Percentiles rank a stretch among this genome's conserved stretches.
Evolutionary conservation across 495 filamentous ascomycete genomes (phyloP).

Genomic region (Cercophora scortea): DNA sequence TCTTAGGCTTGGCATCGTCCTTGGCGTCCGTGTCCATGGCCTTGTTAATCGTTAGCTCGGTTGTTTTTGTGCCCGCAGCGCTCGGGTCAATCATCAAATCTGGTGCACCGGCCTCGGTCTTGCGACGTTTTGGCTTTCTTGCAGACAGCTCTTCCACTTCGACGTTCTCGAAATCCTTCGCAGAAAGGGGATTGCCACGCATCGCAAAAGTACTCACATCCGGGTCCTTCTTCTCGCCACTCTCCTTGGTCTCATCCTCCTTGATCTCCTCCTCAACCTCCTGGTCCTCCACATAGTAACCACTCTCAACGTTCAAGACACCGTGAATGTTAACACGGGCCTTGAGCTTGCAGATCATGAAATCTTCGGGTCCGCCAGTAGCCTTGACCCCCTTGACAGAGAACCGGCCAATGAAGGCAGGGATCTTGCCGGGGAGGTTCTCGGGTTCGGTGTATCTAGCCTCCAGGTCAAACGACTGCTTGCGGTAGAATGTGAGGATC

Average conservation of each 20-base stretch:
- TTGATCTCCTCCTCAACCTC: slow-evolving; percentile 92
- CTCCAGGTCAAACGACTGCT: slow-evolving; percentile 94
- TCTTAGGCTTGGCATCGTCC: slow-evolving; percentile 79
- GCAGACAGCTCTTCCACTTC: slow-evolving; percentile 3
- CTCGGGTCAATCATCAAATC: slow-evolving; percentile 5
- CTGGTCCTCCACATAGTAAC: slow-evolving; percentile 96
- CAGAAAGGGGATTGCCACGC: background rate
- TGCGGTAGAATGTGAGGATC: slow-evolving; percentile 99
- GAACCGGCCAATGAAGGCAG: slow-evolving; percentile 93
- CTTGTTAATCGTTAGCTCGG: slow-evolving; percentile 39
- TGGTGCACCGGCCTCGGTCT: slow-evolving; percentile 11
- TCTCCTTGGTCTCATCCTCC: slow-evolving; percentile 38
- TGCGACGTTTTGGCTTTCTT: slow-evolving; percentile 22
- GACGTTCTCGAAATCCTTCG: background rate
- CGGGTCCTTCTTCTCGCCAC: slow-evolving; percentile 53
- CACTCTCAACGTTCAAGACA: slow-evolving; percentile 91
- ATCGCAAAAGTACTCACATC: slow-evolving; percentile 54
- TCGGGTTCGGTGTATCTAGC: slow-evolving; percentile 87
- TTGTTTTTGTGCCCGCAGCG: background rate
- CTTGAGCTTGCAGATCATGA: slow-evolving; percentile 99
- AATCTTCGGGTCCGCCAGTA: slow-evolving; percentile 72
- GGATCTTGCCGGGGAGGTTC: slow-evolving; percentile 79
- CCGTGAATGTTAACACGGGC: slow-evolving; percentile 95
- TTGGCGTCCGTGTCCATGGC: slow-evolving; percentile 84
- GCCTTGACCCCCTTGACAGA: slow-evolving; percentile 86